phyloP scores from a whole-genome alignment of 139 green algal genomes.

The Chlorella sp. region DNA sequence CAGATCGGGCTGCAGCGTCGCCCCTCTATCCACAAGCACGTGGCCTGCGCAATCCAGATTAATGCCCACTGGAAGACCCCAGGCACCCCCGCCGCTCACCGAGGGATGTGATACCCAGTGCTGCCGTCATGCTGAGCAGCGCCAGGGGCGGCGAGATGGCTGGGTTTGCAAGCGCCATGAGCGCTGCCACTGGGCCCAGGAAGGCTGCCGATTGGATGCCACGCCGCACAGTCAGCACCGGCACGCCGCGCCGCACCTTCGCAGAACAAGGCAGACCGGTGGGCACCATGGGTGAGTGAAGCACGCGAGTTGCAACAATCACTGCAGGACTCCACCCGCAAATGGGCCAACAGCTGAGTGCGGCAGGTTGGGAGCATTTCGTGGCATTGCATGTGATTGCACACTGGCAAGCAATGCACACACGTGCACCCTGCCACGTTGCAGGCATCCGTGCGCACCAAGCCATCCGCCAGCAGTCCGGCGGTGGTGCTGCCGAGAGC shows the following conservation, averaged over 20 bases:
- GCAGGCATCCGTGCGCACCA: constrained; percentile 62
- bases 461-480: constrained; percentile 78
- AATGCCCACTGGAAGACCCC: no score
- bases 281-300: no score
- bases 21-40: no score
- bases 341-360: no score
- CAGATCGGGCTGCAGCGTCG: no score
- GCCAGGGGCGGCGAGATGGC: constrained; percentile 47
- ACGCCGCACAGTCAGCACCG: constrained; percentile 64
- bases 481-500: constrained; percentile 69
- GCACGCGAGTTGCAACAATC: no score
- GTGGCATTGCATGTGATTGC: neutral
- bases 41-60: no score
- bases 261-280: no score
- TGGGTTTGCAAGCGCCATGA: constrained; percentile 68
- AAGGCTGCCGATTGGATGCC: constrained; percentile 82
- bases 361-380: neutral
- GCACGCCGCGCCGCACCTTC: constrained; percentile 16
- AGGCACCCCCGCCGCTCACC: no score
- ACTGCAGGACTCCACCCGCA: no score
- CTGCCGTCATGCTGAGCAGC: constrained; percentile 74
- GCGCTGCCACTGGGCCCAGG: constrained; percentile 76
- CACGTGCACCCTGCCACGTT: neutral
- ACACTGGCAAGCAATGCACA: neutral
- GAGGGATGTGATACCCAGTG: constrained; percentile 83